These are phyloP conservation scores for Aspergillus ustus DNA, from an alignment of 2,329 filamentous ascomycete species.

Conservation along the genomic window DNA sequence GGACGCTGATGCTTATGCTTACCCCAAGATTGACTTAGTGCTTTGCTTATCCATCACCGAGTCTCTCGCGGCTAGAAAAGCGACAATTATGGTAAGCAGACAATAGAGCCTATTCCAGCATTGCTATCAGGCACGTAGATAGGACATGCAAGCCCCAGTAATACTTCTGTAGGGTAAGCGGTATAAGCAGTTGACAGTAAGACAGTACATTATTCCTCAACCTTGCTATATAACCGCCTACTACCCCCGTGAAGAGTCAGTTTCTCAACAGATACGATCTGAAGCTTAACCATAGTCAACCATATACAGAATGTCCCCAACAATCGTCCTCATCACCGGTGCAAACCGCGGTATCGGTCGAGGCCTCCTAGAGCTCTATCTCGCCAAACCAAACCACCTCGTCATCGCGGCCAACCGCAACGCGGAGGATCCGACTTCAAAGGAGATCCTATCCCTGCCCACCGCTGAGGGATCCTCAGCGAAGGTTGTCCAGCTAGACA, in stretches of 20 bases:
- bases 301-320: slow-evolving; percentile 10
- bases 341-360: slow-evolving; percentile 18
- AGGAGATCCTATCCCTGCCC: slow-evolving; percentile 34
- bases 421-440: slow-evolving; percentile 3
- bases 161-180: neutral
- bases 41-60: neutral
- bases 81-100: neutral
- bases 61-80: neutral
- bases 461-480: slow-evolving; percentile 41
- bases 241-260: neutral
- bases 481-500: slow-evolving; percentile 52
- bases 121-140: neutral
- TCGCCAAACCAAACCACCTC: slow-evolving; percentile 13
- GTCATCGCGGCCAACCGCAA: slow-evolving; percentile 15
- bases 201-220: neutral
- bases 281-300: neutral
- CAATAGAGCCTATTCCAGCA: neutral
- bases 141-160: neutral
- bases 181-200: neutral
- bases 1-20: slow-evolving; percentile 4
- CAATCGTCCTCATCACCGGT: slow-evolving; percentile 18
- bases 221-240: neutral
- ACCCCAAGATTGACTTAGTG: neutral
- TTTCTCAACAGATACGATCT: neutral
- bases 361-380: slow-evolving; percentile 15